A percentile compares a stretch with the other conserved stretches of the same genome.
phyloP scores from a whole-genome alignment of 139 green algal genomes.

The Coelastrella sp. region DNA sequence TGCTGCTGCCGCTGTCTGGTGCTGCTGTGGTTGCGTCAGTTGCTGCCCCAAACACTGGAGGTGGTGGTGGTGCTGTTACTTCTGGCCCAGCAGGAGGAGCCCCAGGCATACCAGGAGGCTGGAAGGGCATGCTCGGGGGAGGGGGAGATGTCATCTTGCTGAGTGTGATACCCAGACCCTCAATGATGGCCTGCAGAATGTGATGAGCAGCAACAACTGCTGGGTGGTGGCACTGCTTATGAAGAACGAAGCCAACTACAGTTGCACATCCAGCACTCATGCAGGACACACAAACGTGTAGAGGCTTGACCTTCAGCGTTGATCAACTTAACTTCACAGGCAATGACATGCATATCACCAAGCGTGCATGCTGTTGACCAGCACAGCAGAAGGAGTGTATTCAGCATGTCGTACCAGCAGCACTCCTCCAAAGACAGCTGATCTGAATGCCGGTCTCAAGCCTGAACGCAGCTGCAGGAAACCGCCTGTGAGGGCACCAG shows the following conservation, averaged over 20 bases:
- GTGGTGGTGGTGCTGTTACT: constrained; percentile 19
- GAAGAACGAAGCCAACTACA: no score
- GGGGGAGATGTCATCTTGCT: constrained; percentile 88
- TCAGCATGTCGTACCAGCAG: constrained; percentile 76
- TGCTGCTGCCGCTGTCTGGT: neutral
- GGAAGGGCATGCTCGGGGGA: constrained; percentile 65
- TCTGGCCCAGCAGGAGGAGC: neutral
- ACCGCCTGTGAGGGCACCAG: constrained; percentile 88
- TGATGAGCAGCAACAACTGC: neutral
- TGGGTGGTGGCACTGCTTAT: no score
- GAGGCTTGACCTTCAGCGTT: no score
- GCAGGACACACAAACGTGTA: no score
- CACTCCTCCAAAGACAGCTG: constrained; percentile 93
- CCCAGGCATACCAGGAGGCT: constrained; percentile 45
- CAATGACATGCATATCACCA: no score
- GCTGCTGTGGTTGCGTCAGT: constrained; percentile 8
- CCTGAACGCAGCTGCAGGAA: constrained; percentile 94
- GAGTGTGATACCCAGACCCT: constrained; percentile 96
- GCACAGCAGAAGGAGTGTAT: neutral
- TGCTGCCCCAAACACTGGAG: neutral
- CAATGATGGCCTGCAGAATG: constrained; percentile 90
- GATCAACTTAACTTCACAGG: no score
- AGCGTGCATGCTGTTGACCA: no score
- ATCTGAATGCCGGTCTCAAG: constrained; percentile 75
- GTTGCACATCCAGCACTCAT: no score